Percentiles rank a stretch among this genome's conserved stretches.
Conservation (phyloP, 2,329 filamentous ascomycete genomes). For the Exserohilum rostratum region DNA sequence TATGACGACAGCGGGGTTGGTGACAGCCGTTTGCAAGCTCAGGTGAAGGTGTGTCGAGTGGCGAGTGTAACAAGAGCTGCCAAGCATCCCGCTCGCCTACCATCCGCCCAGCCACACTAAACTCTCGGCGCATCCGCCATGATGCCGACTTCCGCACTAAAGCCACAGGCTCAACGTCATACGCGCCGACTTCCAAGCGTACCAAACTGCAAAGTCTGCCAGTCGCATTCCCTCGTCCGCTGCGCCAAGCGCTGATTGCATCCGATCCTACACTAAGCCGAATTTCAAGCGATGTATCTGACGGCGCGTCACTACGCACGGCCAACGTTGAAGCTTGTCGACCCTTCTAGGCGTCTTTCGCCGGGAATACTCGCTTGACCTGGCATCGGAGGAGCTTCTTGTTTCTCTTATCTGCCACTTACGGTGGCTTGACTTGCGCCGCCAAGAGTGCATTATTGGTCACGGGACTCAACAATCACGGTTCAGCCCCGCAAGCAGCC, state of each 20-base stretch:
- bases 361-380: constrained; percentile 13
- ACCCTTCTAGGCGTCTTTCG: constrained; percentile 21
- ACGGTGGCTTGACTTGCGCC: constrained; percentile 14
- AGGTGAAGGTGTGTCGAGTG: constrained; percentile 3
- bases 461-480: constrained; percentile 32
- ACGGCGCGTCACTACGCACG: constrained; percentile 17
- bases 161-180: constrained; percentile 24
- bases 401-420: constrained; percentile 22
- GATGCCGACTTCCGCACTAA: constrained; percentile 22
- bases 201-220: constrained; percentile 13
- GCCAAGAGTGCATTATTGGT: constrained; percentile 25
- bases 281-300: constrained; percentile 9
- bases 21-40: constrained; percentile 3
- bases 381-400: constrained; percentile 26
- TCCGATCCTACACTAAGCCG: constrained; percentile 5
- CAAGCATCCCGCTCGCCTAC: constrained; percentile 21
- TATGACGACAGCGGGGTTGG: constrained; percentile 10
- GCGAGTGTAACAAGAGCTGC: not conserved
- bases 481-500: not conserved
- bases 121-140: constrained; percentile 16
- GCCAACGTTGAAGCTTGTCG: constrained; percentile 36
- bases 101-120: constrained; percentile 27
- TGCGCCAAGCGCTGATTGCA: constrained; percentile 23
- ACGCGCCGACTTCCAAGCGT: constrained; percentile 15
- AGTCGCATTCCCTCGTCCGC: constrained; percentile 14